Evolutionary conservation across 345 rosid species (phyloP), one percentile per base, ranked within the genome.

Genomic region (Zanthoxylum bungeanum): DNA sequence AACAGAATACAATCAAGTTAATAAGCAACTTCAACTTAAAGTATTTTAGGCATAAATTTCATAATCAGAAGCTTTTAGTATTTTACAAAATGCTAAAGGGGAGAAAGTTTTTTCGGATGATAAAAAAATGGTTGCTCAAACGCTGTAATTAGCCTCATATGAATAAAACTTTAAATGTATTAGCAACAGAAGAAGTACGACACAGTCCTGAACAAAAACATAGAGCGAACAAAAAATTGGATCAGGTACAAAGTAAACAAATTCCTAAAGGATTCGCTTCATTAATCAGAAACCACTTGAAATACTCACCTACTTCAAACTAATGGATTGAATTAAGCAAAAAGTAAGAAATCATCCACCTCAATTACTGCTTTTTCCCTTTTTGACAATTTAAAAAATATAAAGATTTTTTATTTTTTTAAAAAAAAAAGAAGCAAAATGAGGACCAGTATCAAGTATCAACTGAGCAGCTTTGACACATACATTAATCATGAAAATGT

Each of bases 1-100:
- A 72, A 56, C 40, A 72, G 64, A 71, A 17, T 50, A 66, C 50
- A 73, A 70, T 60, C 36, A 46, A 58, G 51, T 24, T 17, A 47
- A 62, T 12, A 72, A 28, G 39, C 60, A 74, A 50, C 9, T 22
- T 9, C 31, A 49, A 67, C 49, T 44, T 44, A 17, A 14, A 44
- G 16, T 44, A 17, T 44, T 44, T 44, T 44, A 19, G 49, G 49
- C 49, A 44, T 1, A 44, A 44, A 14, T 12, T 44, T 42, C 49
- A 3, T 44, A 14, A 61, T 12, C 66, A 61, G 65, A 61, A n/a
- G 25, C 28, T 37, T 17, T 44, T 44, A 44, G 49, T 19, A 14
- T 44, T n/a, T 14, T 44, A 44, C 49, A 14, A 44, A 44, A 14
- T 12, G 49, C 19, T 44, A 16, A 4, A 44, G 2, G 5, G 4